phyloP scores from a whole-genome alignment of 2,329 filamentous ascomycete genomes.

The Clathrospora elynae region DNA sequence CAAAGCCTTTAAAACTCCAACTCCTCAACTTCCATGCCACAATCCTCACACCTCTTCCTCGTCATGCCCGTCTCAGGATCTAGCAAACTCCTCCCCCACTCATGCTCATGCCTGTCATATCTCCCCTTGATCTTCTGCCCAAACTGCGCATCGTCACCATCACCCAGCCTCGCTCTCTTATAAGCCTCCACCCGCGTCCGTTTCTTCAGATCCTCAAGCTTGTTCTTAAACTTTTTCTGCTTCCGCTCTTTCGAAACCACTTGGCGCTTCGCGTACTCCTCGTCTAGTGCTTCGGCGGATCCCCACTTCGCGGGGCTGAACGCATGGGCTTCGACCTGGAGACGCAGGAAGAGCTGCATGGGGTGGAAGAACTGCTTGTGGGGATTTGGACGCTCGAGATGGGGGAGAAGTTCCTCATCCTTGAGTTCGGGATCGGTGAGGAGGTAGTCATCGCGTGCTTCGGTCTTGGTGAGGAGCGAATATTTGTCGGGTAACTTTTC shows the following conservation, averaged over 20 bases:
- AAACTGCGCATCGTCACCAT: constrained; percentile 59
- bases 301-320: constrained; percentile 87
- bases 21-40: constrained; percentile 71
- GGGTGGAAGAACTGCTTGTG: constrained; percentile 97
- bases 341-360: constrained; percentile 97
- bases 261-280: constrained; percentile 81
- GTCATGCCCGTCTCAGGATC: constrained; percentile 71
- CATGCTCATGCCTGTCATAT: constrained; percentile 80
- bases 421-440: constrained; percentile 94
- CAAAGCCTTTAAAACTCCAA: constrained; percentile 64
- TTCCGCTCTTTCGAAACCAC: constrained; percentile 81
- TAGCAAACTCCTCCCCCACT: constrained; percentile 70
- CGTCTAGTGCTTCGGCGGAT: constrained; percentile 80
- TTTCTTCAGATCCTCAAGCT: constrained; percentile 88
- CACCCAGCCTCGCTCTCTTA: constrained; percentile 60
- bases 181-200: constrained; percentile 91
- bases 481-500: constrained; percentile 91
- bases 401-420: constrained; percentile 83
- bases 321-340: constrained; percentile 92
- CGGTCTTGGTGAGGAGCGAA: constrained; percentile 93
- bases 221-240: constrained; percentile 88
- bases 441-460: constrained; percentile 93
- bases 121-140: constrained; percentile 72
- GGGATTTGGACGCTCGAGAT: constrained; percentile 87
- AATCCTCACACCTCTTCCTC: constrained; percentile 73